Evolutionary conservation across 345 rosid genomes (phyloP), one percentile per base, ranked within the genome.

Genomic region (Aurinia saxatilis): DNA sequence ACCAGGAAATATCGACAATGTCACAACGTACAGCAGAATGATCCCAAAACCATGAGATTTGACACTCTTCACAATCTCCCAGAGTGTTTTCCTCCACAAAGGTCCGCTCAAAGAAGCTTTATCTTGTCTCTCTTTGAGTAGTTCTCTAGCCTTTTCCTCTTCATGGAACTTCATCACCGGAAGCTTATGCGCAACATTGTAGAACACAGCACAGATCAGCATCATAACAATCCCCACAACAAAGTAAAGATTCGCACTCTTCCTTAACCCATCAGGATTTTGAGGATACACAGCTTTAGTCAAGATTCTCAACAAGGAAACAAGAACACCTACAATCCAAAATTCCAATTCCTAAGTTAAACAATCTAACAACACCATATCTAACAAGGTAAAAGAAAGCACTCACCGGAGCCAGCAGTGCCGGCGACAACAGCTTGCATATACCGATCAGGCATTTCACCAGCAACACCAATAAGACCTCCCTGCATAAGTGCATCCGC

Each of bases 341-440:
- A 59, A 68, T 15, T 23, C 11, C 57, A 7, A 6, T 5, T 55
- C 12, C 60, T 42, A 50, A 51, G 46, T 60, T 25, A 34, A 34
- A 21, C 25, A 21, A 2, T 30, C 47, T 35, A 58, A 48, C 50
- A 30, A 18, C 3, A 57, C 10, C 34, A n/a, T 18, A 14, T 8
- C 3, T 8, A 23, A 31, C 53, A n/a, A 42, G 9, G 13, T 30
- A 34, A 7, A 46, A 15, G 56, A 38, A 14, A 45, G 33, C 8
- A 25, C n/a, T 73, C 74, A 87, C 99, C 99, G 36, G 97, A 93
- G 58, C 85, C 96, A 35, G 92, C 97, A 50, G 99, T 90, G 60
- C 99, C 99, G 57, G 97, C 99, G 60, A 93, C 72, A 48, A 87
- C 68, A 27, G 97, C 96, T 77, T 93, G 99, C 92, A 84, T 87